Conservation (phyloP, 768 basidiomycete genomes). For the Tylopilus rubrobrunneus region DNA sequence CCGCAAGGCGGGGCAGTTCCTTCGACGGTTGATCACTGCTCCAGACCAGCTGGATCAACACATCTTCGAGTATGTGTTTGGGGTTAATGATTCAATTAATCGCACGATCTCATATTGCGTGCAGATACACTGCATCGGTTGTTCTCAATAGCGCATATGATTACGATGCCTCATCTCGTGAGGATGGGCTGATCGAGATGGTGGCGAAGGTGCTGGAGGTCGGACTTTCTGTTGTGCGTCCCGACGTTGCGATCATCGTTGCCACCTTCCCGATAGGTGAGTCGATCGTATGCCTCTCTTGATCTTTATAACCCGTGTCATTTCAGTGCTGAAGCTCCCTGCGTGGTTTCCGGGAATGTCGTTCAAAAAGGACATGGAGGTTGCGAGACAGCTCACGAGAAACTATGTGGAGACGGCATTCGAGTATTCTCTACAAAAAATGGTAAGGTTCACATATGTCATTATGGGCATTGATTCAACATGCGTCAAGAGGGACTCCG, state of each 20-base stretch:
- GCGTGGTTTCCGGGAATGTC: conserved; percentile 14
- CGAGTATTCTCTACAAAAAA: conserved; percentile 1
- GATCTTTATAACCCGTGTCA: neutral
- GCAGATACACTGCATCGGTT: conserved; percentile 7
- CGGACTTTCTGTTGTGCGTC: neutral
- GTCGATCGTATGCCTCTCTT: neutral
- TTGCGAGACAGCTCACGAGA: neutral
- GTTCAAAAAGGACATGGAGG: neutral
- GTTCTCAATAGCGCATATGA: conserved; percentile 10
- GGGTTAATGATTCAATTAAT: conserved; percentile 5
- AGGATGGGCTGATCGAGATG: conserved; percentile 4
- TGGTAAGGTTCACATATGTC: too few species aligned
- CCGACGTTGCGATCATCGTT: conserved; percentile 1
- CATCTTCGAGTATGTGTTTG: conserved; percentile 21
- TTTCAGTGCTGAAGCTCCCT: conserved; percentile 11
- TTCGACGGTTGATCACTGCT: neutral
- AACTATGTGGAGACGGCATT: conserved; percentile 1
- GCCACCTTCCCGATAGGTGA: conserved; percentile 4
- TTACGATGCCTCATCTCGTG: conserved; percentile 6
- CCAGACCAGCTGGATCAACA: conserved; percentile 21
- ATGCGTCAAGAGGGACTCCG: too few species aligned
- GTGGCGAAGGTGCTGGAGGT: neutral
- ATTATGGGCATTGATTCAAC: too few species aligned
- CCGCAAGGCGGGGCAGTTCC: too few species aligned
- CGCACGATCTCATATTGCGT: neutral